A percentile compares a stretch with the other conserved stretches of the same genome.
These are phyloP conservation scores for Hawksworthiomyces lignivorus DNA, from an alignment of 2,329 filamentous ascomycete genomes.

Conservation along the genomic window DNA sequence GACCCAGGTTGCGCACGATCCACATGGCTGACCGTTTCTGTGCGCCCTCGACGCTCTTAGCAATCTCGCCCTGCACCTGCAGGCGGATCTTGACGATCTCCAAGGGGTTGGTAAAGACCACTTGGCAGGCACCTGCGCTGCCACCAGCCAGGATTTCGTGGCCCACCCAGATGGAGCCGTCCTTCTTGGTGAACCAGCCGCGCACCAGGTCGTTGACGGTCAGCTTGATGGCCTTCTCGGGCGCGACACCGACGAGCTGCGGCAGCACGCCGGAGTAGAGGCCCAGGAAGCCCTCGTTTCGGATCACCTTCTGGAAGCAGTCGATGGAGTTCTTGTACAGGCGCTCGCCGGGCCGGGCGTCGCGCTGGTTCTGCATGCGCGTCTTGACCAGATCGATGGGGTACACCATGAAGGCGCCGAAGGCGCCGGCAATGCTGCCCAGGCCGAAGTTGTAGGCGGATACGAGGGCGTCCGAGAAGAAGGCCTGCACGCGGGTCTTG, in stretches of 20 bases:
- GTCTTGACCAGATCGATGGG: slow-evolving; percentile 99
- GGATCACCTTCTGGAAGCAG: slow-evolving; percentile 86
- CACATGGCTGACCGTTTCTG: slow-evolving; percentile 91
- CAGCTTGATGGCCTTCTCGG: slow-evolving; percentile 98
- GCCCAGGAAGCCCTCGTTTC: slow-evolving; percentile 83
- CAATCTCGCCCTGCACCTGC: slow-evolving; percentile 92
- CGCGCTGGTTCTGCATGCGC: slow-evolving; percentile 93
- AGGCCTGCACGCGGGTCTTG: slow-evolving; percentile 44
- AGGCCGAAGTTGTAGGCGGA: slow-evolving; percentile 86
- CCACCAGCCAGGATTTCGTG: slow-evolving; percentile 84
- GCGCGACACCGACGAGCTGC: slow-evolving; percentile 94
- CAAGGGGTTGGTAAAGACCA: slow-evolving; percentile 95
- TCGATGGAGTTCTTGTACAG: slow-evolving; percentile 97
- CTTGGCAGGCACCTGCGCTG: slow-evolving; percentile 86
- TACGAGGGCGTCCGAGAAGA: slow-evolving; percentile 60
- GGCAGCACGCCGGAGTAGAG: slow-evolving; percentile 92
- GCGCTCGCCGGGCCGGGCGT: slow-evolving; percentile 70
- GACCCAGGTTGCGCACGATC: slow-evolving; percentile 92
- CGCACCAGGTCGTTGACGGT: slow-evolving; percentile 95
- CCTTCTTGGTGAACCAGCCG: slow-evolving; percentile 62
- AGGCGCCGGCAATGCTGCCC: slow-evolving; percentile 85
- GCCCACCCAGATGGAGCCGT: slow-evolving; percentile 62
- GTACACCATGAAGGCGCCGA: slow-evolving; percentile 99
- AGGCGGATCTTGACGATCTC: slow-evolving; percentile 99
- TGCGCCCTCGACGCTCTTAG: slow-evolving; percentile 74